phyloP scores from a whole-genome alignment of 306 rosid genomes.

The Purshia tridentata region DNA sequence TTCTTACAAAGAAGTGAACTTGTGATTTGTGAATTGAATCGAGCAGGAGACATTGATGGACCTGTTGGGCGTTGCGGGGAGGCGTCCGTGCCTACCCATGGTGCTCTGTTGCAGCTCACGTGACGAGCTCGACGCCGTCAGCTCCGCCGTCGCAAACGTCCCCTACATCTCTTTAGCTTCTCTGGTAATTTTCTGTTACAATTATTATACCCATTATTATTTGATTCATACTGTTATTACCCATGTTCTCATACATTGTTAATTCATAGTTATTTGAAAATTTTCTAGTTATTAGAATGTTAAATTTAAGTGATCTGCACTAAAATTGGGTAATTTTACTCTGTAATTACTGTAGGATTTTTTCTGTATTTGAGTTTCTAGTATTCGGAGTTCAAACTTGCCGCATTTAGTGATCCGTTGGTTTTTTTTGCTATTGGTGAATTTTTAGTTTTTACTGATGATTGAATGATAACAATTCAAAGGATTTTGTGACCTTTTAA shows the following conservation, averaged over 20 bases:
- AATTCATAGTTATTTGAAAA: no score
- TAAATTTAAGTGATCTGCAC: no score
- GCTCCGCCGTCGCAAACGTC: conserved; percentile 58
- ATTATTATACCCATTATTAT: background rate
- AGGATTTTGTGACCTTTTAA: background rate
- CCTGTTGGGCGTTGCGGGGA: conserved; percentile 67
- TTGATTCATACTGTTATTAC: background rate
- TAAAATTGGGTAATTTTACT: no score
- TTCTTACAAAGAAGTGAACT: background rate
- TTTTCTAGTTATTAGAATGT: no score
- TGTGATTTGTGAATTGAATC: background rate
- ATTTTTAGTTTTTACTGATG: background rate
- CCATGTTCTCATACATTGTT: no score
- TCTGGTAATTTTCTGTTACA: conserved; percentile 38
- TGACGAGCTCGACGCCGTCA: conserved; percentile 80
- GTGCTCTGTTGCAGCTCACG: conserved; percentile 79
- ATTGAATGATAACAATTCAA: background rate
- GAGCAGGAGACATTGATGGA: conserved; percentile 73
- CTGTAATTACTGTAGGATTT: no score
- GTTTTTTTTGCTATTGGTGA: background rate
- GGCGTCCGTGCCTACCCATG: conserved; percentile 64
- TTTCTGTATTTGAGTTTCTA: no score
- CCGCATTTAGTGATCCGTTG: background rate
- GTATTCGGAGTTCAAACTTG: background rate
- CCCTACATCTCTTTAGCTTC: conserved; percentile 63